Conservation (phyloP, 1,284 basidiomycete species). For the Peniophora sp. region DNA sequence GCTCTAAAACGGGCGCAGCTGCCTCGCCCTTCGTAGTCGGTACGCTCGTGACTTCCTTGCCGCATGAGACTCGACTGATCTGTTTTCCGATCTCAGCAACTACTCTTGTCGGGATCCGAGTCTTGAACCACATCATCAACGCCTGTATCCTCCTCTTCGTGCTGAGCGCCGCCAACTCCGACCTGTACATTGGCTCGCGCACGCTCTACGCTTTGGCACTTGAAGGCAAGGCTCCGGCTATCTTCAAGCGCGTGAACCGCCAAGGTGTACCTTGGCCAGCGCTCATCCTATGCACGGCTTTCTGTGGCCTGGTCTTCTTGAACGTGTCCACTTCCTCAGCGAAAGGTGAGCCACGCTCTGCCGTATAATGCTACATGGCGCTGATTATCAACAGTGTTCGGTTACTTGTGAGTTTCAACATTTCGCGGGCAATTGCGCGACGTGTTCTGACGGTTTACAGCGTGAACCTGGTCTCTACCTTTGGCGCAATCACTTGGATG, state of each 20-base stretch:
- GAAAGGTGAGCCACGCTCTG: conserved; percentile 30
- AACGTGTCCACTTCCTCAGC: conserved; percentile 47
- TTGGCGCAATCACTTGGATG: conserved; percentile 71
- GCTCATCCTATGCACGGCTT: conserved; percentile 45
- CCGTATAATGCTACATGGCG: not conserved
- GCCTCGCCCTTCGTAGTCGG: conserved; percentile 78
- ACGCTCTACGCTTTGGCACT: conserved; percentile 63
- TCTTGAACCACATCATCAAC: conserved; percentile 64
- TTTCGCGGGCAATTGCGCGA: too few species aligned
- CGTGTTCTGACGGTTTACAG: too few species aligned
- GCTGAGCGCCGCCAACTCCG: conserved; percentile 62
- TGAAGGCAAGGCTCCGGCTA: conserved; percentile 57
- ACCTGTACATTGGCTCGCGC: conserved; percentile 60
- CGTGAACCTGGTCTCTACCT: conserved; percentile 60
- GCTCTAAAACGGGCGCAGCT: conserved; percentile 53
- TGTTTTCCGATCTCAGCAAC: conserved; percentile 39
- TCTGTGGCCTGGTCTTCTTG: conserved; percentile 55
- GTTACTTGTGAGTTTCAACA: conserved; percentile 40
- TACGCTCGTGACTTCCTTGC: conserved; percentile 24
- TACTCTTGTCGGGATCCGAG: conserved; percentile 43
- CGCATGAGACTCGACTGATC: conserved; percentile 8
- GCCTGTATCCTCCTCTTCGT: conserved; percentile 71
- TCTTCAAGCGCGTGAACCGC: conserved; percentile 45
- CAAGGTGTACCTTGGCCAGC: conserved; percentile 27
- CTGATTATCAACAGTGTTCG: conserved; percentile 39